Evolutionary conservation across 2,329 filamentous ascomycete species (phyloP).

Genomic region (Fusarium bulbicola): DNA sequence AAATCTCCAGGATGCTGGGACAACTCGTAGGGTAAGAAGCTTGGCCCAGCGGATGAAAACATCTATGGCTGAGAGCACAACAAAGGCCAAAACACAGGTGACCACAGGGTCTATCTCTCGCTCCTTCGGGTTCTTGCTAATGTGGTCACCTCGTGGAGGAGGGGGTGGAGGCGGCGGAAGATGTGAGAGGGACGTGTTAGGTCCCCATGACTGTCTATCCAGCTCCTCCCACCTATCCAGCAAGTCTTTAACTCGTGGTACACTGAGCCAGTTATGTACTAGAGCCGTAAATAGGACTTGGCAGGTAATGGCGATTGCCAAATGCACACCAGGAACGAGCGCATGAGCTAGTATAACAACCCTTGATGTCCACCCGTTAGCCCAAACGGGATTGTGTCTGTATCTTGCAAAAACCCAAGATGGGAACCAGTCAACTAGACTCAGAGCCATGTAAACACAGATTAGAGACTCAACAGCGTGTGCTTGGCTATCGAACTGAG

Average conservation of each 20-base stretch:
- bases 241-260: not conserved
- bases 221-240: rapidly evolving
- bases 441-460: rapidly evolving
- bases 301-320: rapidly evolving
- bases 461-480: rapidly evolving
- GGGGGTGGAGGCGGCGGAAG: not conserved
- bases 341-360: rapidly evolving
- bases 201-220: not conserved
- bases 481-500: not conserved
- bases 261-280: rapidly evolving
- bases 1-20: not conserved
- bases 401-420: rapidly evolving
- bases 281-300: rapidly evolving
- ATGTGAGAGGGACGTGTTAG: not conserved
- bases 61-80: not conserved
- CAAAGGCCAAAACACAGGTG: rapidly evolving
- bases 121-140: not conserved
- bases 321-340: not conserved
- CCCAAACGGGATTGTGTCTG: not conserved
- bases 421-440: rapidly evolving
- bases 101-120: not conserved
- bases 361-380: rapidly evolving
- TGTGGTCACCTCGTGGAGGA: not conserved
- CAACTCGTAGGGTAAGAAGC: not conserved
- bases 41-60: not conserved